Conservation (phyloP, 192 early-diverging fungal species). For the Backusella tarrabulga region DNA sequence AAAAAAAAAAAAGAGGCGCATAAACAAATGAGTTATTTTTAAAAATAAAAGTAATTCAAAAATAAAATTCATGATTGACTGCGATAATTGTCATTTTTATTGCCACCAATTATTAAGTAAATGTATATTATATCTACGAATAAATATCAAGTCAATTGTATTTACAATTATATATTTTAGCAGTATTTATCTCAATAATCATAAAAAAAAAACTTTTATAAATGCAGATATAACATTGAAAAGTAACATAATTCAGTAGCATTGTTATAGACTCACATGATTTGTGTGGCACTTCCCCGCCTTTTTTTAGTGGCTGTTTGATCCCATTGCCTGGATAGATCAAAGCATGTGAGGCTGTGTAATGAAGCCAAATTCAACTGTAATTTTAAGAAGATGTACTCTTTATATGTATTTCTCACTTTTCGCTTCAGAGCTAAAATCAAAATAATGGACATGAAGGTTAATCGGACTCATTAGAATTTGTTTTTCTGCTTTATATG, state of each 20-base stretch:
- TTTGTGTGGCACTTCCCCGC: neutral
- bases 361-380: neutral
- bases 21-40: neutral
- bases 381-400: neutral
- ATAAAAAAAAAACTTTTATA: neutral
- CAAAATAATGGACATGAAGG: neutral
- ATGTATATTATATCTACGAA: neutral
- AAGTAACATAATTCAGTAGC: neutral
- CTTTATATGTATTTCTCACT: neutral
- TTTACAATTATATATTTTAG: neutral
- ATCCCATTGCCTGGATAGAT: constrained; percentile 4
- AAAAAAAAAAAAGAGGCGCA: neutral
- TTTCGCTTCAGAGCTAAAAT: neutral
- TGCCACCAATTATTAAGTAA: neutral
- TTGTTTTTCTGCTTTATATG: neutral
- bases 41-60: neutral
- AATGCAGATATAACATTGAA: neutral
- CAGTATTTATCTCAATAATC: neutral
- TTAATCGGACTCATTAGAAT: neutral
- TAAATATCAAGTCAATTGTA: neutral
- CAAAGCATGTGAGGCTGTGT: neutral
- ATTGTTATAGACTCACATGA: neutral
- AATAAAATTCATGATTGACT: neutral
- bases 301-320: neutral
- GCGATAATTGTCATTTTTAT: neutral